Conservation (phyloP, 305 asterid genomes). For the Rubia tinctorum region DNA sequence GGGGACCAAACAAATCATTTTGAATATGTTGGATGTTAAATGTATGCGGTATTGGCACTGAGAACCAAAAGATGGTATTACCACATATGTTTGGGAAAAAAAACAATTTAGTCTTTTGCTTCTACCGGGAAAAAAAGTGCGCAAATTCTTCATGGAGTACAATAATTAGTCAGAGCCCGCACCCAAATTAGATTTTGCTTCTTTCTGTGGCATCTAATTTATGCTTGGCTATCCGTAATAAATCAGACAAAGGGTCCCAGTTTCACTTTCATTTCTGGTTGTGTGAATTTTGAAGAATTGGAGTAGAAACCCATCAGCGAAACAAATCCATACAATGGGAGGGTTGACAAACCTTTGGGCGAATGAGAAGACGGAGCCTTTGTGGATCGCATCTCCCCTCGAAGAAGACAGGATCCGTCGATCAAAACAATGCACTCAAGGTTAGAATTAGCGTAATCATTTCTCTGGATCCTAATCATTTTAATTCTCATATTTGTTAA, state of each 20-base stretch:
- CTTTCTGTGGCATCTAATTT: background rate
- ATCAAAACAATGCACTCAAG: slow-evolving; percentile 55
- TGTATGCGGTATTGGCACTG: too few relatives aligned
- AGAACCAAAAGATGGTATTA: too few relatives aligned
- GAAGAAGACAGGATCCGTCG: slow-evolving; percentile 54
- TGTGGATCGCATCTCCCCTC: slow-evolving; percentile 50
- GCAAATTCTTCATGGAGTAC: too few relatives aligned
- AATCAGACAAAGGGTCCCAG: background rate
- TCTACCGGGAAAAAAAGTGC: too few relatives aligned
- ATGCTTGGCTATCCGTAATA: background rate
- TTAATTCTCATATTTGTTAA: background rate
- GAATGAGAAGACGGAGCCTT: slow-evolving; percentile 27
- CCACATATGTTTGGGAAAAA: too few relatives aligned
- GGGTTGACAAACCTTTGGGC: slow-evolving; percentile 28
- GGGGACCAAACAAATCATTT: too few relatives aligned
- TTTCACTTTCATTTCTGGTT: background rate
- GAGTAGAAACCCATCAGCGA: background rate
- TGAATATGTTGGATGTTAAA: too few relatives aligned
- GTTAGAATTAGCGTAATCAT: slow-evolving; percentile 17
- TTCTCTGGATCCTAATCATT: background rate
- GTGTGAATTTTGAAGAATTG: too few relatives aligned
- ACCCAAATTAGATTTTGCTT: background rate
- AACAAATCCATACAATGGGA: background rate
- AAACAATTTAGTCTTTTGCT: too few relatives aligned
- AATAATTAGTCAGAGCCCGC: too few relatives aligned